Conservation (phyloP, 1,284 basidiomycete species). For the Porphyrellus sp. region DNA sequence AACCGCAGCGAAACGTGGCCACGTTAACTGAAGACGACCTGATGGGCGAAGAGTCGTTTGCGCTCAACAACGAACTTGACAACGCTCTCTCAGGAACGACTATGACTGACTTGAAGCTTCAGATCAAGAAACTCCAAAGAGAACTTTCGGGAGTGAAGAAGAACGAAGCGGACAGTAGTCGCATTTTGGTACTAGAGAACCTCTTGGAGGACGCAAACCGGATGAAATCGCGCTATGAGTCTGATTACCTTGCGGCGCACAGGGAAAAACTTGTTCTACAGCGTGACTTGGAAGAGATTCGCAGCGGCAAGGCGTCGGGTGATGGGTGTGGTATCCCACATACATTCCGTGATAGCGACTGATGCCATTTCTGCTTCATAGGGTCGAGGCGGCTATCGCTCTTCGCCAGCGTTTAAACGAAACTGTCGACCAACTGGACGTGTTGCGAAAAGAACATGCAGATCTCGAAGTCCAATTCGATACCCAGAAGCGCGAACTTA, state of each 20-base stretch:
- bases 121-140: constrained; percentile 78
- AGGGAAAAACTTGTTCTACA: constrained; percentile 80
- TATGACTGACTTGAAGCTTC: constrained; percentile 87
- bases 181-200: constrained; percentile 82
- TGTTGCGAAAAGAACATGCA: constrained; percentile 62
- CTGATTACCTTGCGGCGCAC: constrained; percentile 84
- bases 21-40: constrained; percentile 45
- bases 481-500: constrained; percentile 66
- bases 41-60: constrained; percentile 45
- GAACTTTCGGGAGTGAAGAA: constrained; percentile 75
- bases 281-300: constrained; percentile 84
- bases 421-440: constrained; percentile 79
- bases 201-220: constrained; percentile 87
- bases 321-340: constrained; percentile 60
- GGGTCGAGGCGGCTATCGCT: constrained; percentile 84
- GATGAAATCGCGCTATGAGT: constrained; percentile 87
- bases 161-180: constrained; percentile 73
- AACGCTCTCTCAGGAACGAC: constrained; percentile 82
- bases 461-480: constrained; percentile 75
- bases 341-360: constrained; percentile 5
- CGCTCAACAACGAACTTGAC: constrained; percentile 82
- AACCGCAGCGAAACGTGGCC: constrained; percentile 25
- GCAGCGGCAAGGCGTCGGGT: constrained; percentile 77
- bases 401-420: constrained; percentile 86
- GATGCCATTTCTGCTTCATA: constrained; percentile 31